Evolutionary conservation across 179 eudicot genomes (phyloP).

Genomic region (Beta corolliflora): DNA sequence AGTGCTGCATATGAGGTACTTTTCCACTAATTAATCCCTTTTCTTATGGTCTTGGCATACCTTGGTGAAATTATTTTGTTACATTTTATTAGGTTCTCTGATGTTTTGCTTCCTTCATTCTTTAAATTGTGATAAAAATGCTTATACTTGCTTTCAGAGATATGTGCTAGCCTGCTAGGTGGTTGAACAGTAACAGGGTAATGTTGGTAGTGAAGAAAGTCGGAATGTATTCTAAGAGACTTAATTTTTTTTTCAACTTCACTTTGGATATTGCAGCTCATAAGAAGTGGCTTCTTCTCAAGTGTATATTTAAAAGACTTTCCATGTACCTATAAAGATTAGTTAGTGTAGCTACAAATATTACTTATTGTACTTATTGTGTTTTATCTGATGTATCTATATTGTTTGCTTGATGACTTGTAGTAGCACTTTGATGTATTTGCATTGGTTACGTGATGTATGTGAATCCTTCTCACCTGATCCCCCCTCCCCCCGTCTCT

Average conservation of each 20-base stretch:
- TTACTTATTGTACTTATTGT: too few relatives aligned
- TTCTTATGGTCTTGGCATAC: neutral
- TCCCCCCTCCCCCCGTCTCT: too few relatives aligned
- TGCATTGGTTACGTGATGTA: too few relatives aligned
- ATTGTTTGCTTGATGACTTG: too few relatives aligned
- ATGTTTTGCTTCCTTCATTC: neutral
- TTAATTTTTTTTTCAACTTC: neutral
- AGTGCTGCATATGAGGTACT: constrained; percentile 96
- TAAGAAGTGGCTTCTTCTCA: neutral
- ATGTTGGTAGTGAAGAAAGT: neutral
- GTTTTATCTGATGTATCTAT: too few relatives aligned
- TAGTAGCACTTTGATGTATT: too few relatives aligned
- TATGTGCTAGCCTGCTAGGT: neutral
- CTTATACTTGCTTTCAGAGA: neutral
- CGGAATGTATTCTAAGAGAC: neutral
- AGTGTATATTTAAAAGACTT: too few relatives aligned
- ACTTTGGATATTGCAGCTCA: neutral
- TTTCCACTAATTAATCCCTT: neutral
- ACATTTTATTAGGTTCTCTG: neutral
- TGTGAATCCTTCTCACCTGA: too few relatives aligned
- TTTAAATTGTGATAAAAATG: neutral
- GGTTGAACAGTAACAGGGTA: neutral
- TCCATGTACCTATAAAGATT: too few relatives aligned
- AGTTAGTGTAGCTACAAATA: too few relatives aligned
- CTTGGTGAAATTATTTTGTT: neutral